Percentiles rank a stretch among this genome's conserved stretches.
Evolutionary conservation across 108 stramenopile species (phyloP).

Genomic region (Conticribra guillardii): DNA sequence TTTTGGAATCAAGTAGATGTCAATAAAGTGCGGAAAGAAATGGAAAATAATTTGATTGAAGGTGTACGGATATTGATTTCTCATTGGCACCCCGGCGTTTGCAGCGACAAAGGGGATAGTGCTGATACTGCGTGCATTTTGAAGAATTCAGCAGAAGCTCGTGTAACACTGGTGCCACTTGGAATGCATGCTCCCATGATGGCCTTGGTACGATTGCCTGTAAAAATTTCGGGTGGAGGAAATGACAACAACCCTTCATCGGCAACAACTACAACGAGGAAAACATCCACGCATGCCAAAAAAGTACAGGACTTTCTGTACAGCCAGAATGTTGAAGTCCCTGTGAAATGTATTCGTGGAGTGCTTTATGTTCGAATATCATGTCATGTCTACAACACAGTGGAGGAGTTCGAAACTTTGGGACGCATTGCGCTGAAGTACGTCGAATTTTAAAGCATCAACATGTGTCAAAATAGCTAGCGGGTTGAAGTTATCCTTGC

Average conservation of each 20-base stretch:
- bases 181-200: constrained; percentile 64
- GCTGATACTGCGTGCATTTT: constrained; percentile 3
- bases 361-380: constrained; percentile 66
- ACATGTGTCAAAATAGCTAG: no score
- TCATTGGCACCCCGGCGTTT: constrained; percentile 56
- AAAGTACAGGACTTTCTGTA: constrained; percentile 68
- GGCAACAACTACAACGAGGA: neutral
- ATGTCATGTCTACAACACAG: constrained; percentile 70
- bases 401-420: constrained; percentile 59
- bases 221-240: constrained; percentile 20
- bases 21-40: constrained; percentile 25
- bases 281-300: constrained; percentile 71
- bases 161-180: constrained; percentile 47
- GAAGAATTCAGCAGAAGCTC: constrained; percentile 35
- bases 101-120: constrained; percentile 14
- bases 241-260: neutral
- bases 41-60: constrained; percentile 45
- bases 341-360: constrained; percentile 71
- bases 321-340: constrained; percentile 59
- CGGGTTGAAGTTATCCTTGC: no score
- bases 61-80: constrained; percentile 50
- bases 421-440: constrained; percentile 37
- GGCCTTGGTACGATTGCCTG: constrained; percentile 69
- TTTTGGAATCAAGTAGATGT: constrained; percentile 47
- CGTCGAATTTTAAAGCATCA: neutral